phyloP scores from a whole-genome alignment of 148 eudicot genomes.

The Persicaria maculosa region DNA sequence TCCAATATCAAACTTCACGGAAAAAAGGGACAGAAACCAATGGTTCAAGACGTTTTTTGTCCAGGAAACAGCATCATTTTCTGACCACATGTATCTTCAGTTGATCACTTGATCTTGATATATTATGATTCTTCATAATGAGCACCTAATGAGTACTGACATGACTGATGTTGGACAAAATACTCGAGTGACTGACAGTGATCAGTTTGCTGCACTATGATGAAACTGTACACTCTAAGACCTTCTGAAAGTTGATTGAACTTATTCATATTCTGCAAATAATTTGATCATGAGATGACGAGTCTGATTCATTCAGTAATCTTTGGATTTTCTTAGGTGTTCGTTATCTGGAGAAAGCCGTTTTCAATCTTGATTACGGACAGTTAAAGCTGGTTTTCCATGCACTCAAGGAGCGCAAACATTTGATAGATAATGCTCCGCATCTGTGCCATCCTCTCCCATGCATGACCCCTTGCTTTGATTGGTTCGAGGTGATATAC shows the following conservation, averaged over 20 bases:
- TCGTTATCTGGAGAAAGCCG: conserved; percentile 96
- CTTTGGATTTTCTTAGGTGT: conserved; percentile 46
- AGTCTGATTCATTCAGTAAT: neutral
- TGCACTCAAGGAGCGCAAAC: conserved; percentile 93
- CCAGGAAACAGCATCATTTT: neutral
- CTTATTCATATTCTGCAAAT: neutral
- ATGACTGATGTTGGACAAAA: neutral
- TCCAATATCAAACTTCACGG: neutral
- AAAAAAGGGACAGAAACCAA: neutral
- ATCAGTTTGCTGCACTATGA: neutral
- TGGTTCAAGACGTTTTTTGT: neutral
- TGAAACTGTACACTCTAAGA: neutral
- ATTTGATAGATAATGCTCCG: conserved; percentile 92
- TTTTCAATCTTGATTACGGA: conserved; percentile 86
- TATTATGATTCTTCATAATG: neutral
- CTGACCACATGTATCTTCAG: neutral
- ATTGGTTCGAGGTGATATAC: conserved; percentile 88
- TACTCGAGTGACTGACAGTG: too few species aligned
- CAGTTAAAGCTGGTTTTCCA: conserved; percentile 95
- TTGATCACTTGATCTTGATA: neutral
- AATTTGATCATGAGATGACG: neutral
- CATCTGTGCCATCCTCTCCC: conserved; percentile 91
- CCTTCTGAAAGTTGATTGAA: neutral
- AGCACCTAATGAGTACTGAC: neutral
- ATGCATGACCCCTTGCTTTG: conserved; percentile 97